Conservation (phyloP, 2,329 filamentous ascomycete genomes). For the Aulographum hederae region DNA sequence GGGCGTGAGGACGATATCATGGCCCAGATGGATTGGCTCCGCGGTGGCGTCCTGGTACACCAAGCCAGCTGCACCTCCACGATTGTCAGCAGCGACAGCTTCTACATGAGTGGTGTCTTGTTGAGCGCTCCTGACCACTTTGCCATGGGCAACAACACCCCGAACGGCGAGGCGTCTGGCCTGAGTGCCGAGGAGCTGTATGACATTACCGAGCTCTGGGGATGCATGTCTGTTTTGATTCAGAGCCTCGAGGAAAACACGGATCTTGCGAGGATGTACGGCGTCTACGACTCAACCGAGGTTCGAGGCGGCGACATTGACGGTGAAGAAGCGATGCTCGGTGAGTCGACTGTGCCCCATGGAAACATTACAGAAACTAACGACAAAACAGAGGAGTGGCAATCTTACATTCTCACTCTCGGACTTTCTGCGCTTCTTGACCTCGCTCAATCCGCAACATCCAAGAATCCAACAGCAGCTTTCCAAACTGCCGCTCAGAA, state of each 20-base stretch:
- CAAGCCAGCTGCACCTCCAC: conserved; percentile 25
- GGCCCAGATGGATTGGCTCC: conserved; percentile 45
- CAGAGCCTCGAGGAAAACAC: conserved; percentile 36
- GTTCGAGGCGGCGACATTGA: conserved; percentile 29
- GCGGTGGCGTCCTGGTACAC: conserved; percentile 34
- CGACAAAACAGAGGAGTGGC: conserved; percentile 48
- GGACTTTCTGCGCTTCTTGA: conserved; percentile 37
- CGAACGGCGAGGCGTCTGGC: conserved; percentile 17
- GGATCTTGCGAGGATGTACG: conserved; percentile 33
- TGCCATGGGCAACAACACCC: conserved; percentile 30
- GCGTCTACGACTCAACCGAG: conserved; percentile 34
- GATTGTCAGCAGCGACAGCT: conserved; percentile 28
- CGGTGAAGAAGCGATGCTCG: conserved; percentile 33
- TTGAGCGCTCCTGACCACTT: conserved; percentile 40
- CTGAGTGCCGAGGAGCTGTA: conserved; percentile 38
- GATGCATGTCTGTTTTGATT: conserved; percentile 37
- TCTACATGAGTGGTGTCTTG: conserved; percentile 33
- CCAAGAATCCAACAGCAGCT: conserved; percentile 11
- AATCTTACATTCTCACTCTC: conserved; percentile 38
- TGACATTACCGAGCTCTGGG: conserved; percentile 48
- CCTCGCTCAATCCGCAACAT: conserved; percentile 21
- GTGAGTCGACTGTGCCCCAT: conserved; percentile 18
- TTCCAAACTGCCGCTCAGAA: conserved; percentile 34
- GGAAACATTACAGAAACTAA: not conserved
- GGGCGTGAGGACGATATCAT: conserved; percentile 38